Conservation (phyloP, 75 land plant species). For the Picea sitchensis region DNA sequence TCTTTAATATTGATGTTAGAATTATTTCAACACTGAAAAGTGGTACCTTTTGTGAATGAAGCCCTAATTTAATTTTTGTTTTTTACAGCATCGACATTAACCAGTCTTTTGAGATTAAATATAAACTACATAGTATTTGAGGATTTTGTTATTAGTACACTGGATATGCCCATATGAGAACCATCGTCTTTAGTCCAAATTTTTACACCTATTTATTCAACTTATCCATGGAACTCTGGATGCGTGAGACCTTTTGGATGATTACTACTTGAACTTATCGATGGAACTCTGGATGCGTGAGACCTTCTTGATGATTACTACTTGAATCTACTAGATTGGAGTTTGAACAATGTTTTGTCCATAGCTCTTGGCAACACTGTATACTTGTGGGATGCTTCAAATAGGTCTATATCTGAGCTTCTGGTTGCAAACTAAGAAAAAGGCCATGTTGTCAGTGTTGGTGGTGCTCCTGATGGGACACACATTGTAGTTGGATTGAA, state of each 20-base stretch:
- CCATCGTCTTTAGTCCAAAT: neutral
- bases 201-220: neutral
- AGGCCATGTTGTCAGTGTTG: no score
- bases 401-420: constrained; percentile 26
- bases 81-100: no score
- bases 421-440: constrained; percentile 32
- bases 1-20: no score
- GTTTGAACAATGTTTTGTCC: constrained; percentile 41
- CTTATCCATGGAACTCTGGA: constrained; percentile 25
- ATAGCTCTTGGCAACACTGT: constrained; percentile 60
- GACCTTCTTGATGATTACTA: constrained; percentile 56
- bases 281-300: constrained; percentile 50
- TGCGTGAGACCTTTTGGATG: constrained; percentile 55
- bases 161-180: neutral
- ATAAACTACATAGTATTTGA: neutral
- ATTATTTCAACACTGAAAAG: no score
- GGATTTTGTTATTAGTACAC: neutral
- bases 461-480: constrained; percentile 23
- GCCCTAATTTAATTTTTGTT: no score
- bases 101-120: no score
- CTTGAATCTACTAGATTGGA: constrained; percentile 61
- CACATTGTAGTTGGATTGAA: constrained; percentile 56
- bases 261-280: constrained; percentile 9
- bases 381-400: constrained; percentile 51
- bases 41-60: no score